Evolutionary conservation across 2,329 filamentous ascomycete species (phyloP).

Genomic region (Lecanicillium sp.): DNA sequence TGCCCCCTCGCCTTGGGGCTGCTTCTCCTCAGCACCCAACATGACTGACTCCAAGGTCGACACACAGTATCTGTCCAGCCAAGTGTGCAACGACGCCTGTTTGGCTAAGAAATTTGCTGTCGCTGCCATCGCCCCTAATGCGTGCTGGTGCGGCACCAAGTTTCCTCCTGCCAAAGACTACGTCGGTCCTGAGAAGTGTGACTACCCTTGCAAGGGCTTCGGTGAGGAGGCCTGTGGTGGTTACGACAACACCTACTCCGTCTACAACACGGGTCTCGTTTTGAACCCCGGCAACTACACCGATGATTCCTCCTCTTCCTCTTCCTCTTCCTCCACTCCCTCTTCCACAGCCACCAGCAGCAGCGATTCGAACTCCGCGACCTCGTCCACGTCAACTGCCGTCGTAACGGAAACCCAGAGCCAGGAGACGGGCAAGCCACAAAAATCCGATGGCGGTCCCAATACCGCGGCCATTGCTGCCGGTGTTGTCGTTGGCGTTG

Average conservation of each 20-base stretch:
- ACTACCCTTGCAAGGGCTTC: conserved; percentile 59
- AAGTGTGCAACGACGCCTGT: conserved; percentile 37
- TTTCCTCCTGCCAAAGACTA: conserved; percentile 55
- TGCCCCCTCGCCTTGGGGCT: conserved; percentile 43
- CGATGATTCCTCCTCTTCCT: conserved; percentile 18
- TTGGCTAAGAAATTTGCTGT: conserved; percentile 44
- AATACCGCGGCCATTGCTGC: conserved; percentile 81
- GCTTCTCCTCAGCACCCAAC: conserved; percentile 40
- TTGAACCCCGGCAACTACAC: conserved; percentile 32
- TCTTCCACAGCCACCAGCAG: conserved; percentile 21
- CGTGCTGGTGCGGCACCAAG: conserved; percentile 67
- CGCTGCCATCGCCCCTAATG: conserved; percentile 54
- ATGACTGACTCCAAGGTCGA: conserved; percentile 24
- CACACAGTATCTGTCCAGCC: conserved; percentile 27
- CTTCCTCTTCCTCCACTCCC: conserved; percentile 23
- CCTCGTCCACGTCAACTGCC: conserved; percentile 17
- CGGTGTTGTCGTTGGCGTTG: conserved; percentile 78
- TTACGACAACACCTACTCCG: conserved; percentile 31
- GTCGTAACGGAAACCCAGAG: conserved; percentile 21
- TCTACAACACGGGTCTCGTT: conserved; percentile 46
- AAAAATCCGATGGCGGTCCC: conserved; percentile 30
- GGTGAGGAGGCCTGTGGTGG: conserved; percentile 53
- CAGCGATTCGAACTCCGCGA: conserved; percentile 17
- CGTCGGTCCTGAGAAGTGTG: conserved; percentile 55
- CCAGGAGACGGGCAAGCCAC: not conserved